These are phyloP conservation scores for Saccharata proteae DNA, from an alignment of 2,329 filamentous ascomycete genomes.

Conservation along the genomic window DNA sequence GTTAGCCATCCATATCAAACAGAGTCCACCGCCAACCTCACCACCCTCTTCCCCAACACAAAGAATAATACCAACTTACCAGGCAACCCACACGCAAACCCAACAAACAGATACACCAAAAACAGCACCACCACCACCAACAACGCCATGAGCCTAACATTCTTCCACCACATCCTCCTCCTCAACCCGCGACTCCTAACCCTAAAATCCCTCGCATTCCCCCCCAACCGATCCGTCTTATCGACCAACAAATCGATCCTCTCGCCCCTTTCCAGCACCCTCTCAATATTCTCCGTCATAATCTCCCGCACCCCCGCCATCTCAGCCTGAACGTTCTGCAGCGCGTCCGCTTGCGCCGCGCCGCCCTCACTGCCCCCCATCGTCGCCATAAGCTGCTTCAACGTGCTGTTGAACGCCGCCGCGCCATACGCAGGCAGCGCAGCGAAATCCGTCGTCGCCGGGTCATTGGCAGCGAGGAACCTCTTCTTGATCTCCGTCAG, in stretches of 20 bases:
- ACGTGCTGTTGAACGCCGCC: conserved; percentile 69
- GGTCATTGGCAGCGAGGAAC: conserved; percentile 62
- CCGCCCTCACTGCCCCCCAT: conserved; percentile 69
- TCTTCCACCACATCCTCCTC: conserved; percentile 99
- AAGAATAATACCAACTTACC: too few relatives aligned
- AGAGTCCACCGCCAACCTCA: too few relatives aligned
- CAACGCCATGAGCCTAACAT: conserved; percentile 84
- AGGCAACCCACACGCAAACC: conserved; percentile 60
- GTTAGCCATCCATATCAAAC: too few relatives aligned
- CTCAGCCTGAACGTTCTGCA: conserved; percentile 71
- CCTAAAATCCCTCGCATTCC: conserved; percentile 79
- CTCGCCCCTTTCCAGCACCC: conserved; percentile 74
- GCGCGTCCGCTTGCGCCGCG: conserved; percentile 60
- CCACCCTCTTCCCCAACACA: too few relatives aligned
- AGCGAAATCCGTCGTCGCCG: conserved; percentile 57
- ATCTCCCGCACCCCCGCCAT: conserved; percentile 88
- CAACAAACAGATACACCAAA: conserved; percentile 58
- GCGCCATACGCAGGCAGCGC: conserved; percentile 81
- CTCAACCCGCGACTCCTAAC: conserved; percentile 76
- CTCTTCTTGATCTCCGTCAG: conserved; percentile 81
- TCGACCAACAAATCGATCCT: conserved; percentile 87
- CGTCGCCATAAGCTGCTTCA: conserved; percentile 68
- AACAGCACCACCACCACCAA: conserved; percentile 60
- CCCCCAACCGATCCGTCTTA: conserved; percentile 87
- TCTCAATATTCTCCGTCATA: conserved; percentile 93